These are phyloP conservation scores for Cercophora sp. DNA, from an alignment of 495 filamentous ascomycete genomes.

Conservation along the genomic window DNA sequence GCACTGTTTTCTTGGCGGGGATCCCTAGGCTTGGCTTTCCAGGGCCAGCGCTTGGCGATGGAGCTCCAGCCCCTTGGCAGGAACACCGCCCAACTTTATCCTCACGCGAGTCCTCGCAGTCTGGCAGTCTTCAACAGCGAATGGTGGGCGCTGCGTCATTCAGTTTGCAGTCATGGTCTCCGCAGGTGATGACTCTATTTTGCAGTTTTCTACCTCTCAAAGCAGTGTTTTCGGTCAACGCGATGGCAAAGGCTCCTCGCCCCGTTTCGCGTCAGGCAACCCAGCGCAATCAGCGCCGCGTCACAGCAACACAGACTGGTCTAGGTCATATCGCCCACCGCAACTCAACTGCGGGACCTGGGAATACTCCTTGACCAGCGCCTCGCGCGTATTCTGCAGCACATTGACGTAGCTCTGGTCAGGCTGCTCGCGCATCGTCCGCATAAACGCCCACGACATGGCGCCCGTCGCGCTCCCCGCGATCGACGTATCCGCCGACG, in stretches of 20 bases:
- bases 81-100: neutral
- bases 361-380: slow-evolving; percentile 45
- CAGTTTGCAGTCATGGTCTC: no score
- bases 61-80: no score
- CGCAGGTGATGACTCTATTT: no score
- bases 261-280: no score
- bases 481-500: slow-evolving; percentile 55
- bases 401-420: slow-evolving; percentile 52
- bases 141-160: no score
- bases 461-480: slow-evolving; percentile 49
- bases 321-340: slow-evolving; percentile 41
- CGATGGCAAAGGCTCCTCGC: no score
- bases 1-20: neutral
- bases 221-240: no score
- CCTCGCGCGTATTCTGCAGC: slow-evolving; percentile 45
- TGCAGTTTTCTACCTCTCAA: no score
- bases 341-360: slow-evolving; percentile 53
- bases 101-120: no score
- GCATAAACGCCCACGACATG: slow-evolving; percentile 58
- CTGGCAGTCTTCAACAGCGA: no score
- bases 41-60: neutral
- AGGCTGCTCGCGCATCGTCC: slow-evolving; percentile 45
- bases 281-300: no score
- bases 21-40: neutral
- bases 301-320: slow-evolving; percentile 41